Evolutionary conservation across 371 early-diverging fungal species (phyloP).

Genomic region (Haplosporangium sp.): DNA sequence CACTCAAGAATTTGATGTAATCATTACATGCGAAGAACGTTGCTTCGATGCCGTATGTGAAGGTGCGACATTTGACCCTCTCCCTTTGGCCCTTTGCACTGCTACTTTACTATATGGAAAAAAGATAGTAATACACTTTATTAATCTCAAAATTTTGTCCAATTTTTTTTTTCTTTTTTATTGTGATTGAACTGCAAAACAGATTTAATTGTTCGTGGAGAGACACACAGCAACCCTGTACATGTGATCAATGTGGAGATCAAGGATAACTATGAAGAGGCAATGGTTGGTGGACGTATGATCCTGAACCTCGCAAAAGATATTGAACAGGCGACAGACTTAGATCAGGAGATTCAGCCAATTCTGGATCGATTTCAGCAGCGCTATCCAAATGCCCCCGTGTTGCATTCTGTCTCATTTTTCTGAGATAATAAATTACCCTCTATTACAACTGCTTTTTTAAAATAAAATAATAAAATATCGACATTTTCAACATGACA

Average conservation of each 20-base stretch:
- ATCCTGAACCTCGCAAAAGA: constrained; percentile 80
- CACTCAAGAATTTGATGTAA: constrained; percentile 85
- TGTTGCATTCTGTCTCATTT: constrained; percentile 49
- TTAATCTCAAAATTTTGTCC: too few species aligned
- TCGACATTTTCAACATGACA: too few species aligned
- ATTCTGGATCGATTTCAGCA: constrained; percentile 82
- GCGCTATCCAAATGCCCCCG: constrained; percentile 64
- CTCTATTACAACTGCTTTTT: background rate
- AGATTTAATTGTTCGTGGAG: constrained; percentile 83
- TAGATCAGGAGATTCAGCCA: constrained; percentile 85
- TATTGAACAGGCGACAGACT: constrained; percentile 77
- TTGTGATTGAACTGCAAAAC: background rate
- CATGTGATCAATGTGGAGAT: constrained; percentile 98
- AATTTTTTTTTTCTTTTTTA: background rate
- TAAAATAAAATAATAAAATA: background rate
- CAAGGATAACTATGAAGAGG: constrained; percentile 94
- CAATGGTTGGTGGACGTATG: constrained; percentile 84
- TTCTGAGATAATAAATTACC: constrained; percentile 13
- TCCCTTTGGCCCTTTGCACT: too few species aligned
- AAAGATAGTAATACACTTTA: too few species aligned
- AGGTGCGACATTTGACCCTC: constrained; percentile 59
- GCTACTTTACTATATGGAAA: background rate
- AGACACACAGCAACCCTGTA: constrained; percentile 76
- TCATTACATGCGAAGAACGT: constrained; percentile 97
- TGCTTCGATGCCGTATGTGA: constrained; percentile 95